These are phyloP conservation scores for Quercus aquifolioides DNA, from an alignment of 306 rosid genomes.

Conservation along the genomic window DNA sequence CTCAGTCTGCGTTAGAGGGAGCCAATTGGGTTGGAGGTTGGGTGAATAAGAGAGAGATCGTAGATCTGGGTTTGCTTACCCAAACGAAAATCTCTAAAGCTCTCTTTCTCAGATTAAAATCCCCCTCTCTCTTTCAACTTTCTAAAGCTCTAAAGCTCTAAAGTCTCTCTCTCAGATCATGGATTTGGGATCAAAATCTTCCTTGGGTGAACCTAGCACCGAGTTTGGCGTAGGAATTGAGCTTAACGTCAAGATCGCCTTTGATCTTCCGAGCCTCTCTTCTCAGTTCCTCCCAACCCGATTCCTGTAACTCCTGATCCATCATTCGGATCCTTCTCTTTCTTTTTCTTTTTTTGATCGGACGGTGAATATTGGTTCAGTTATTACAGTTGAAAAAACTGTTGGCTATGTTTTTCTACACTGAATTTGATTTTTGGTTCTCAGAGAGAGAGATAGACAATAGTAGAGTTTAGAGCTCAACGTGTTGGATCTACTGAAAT, in stretches of 20 bases:
- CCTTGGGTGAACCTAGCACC: too few species aligned
- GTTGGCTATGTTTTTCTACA: background rate
- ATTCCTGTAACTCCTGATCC: constrained; percentile 88
- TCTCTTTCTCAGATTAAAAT: too few species aligned
- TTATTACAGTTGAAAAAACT: constrained; percentile 32
- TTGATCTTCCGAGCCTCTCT: constrained; percentile 95
- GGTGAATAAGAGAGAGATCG: too few species aligned
- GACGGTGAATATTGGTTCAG: constrained; percentile 16
- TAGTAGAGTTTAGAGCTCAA: background rate
- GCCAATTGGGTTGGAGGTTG: too few species aligned
- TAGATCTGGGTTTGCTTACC: too few species aligned
- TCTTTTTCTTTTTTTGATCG: constrained; percentile 3
- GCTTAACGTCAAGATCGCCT: constrained; percentile 97
- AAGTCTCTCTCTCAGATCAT: too few species aligned
- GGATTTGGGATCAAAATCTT: too few species aligned
- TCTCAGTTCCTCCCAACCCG: constrained; percentile 98
- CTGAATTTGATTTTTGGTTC: background rate
- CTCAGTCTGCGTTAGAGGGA: too few species aligned
- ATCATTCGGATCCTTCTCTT: constrained; percentile 41
- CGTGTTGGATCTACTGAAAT: background rate
- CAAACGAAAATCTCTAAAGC: too few species aligned
- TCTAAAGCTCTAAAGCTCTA: too few species aligned
- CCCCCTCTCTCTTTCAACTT: too few species aligned
- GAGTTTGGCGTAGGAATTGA: constrained; percentile 30
- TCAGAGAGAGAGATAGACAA: too few species aligned